Evolutionary conservation across 495 filamentous ascomycete genomes (phyloP), one percentile per base, ranked within the genome.

Genomic region (Hypoxylon trugodes): DNA sequence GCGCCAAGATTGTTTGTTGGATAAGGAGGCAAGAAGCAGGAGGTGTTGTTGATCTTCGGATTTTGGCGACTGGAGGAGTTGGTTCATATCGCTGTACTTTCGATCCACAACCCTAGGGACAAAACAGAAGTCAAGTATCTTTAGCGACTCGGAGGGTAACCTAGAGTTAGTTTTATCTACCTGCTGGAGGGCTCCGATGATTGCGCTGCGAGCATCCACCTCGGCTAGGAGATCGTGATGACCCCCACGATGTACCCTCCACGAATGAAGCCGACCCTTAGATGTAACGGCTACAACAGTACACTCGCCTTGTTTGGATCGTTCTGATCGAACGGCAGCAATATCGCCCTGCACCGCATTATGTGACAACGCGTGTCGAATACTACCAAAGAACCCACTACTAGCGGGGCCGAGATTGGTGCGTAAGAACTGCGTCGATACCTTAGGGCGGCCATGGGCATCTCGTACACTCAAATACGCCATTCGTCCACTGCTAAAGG

Each of bases 401-500:
- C 69, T 66, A 26, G 76, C 74, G n/a, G 70, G 77, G n/a, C 74
- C 72, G 8, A 84, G 76, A 26, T 79, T 81, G 37, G 79, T 87
- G 33, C 84, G 86, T 24, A 99, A 82, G 66, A 90, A 90, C 59
- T 90, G 88, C 0, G 88, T 85, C 3, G 83, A 82, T 22, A 99
- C 88, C 15, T 83, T 82, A 1, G 94, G 89, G 65, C 91, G 87
- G 25, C 95, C 95, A 74, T 96, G 94, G 7, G 83, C 72, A 74
- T 98, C 92, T 72, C 91, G 82, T 3, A 98, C 75, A 15, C 85
- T 90, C 68, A 99, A 77, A 72, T 96, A 95, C 1, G 90, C 92
- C 18, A 95, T 78, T 65, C 93, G 84, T 3, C 96, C 95, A 56
- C 82, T 90, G 69, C 89, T 97, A 60, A 96, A 88, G 25, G 84